A percentile compares a stretch with the other conserved stretches of the same genome.
Conservation (phyloP, 2,329 filamentous ascomycete genomes). For the Diaporthe destruens region DNA sequence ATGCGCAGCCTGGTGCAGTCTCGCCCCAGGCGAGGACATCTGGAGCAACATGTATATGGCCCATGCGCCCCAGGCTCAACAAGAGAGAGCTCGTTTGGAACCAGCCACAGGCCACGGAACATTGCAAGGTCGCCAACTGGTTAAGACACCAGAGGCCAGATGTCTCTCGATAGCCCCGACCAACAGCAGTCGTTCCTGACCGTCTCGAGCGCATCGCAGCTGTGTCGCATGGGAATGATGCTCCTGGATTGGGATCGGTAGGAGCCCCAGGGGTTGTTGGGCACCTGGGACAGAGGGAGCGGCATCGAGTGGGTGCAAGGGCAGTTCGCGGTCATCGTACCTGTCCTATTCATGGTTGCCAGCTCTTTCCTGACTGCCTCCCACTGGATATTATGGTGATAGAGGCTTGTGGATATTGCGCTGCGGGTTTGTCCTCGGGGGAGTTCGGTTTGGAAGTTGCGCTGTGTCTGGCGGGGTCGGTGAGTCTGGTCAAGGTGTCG, state of each 20-base stretch:
- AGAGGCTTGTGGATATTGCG: constrained; percentile 1
- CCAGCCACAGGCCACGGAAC: neutral
- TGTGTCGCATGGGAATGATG: neutral
- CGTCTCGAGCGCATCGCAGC: constrained; percentile 3
- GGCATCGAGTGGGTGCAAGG: constrained; percentile 34
- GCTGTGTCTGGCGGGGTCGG: constrained; percentile 1
- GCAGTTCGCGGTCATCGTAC: constrained; percentile 40
- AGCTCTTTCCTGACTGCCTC: constrained; percentile 25
- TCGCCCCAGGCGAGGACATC: neutral
- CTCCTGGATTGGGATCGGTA: constrained; percentile 15
- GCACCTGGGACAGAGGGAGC: constrained; percentile 21
- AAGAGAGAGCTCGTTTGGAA: neutral
- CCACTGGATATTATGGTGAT: neutral
- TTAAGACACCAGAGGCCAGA: constrained; percentile 1
- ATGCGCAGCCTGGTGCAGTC: neutral
- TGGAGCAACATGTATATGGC: neutral
- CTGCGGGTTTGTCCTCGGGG: neutral
- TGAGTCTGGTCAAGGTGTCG: constrained; percentile 14
- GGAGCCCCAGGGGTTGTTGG: neutral
- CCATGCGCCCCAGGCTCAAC: neutral
- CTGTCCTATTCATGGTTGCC: constrained; percentile 43
- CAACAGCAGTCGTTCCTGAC: neutral
- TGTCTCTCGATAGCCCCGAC: neutral
- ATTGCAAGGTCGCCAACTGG: neutral
- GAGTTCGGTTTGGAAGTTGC: constrained; percentile 7